Conservation (phyloP, 1,284 basidiomycete genomes). For the Pulchroboletus neoregius region DNA sequence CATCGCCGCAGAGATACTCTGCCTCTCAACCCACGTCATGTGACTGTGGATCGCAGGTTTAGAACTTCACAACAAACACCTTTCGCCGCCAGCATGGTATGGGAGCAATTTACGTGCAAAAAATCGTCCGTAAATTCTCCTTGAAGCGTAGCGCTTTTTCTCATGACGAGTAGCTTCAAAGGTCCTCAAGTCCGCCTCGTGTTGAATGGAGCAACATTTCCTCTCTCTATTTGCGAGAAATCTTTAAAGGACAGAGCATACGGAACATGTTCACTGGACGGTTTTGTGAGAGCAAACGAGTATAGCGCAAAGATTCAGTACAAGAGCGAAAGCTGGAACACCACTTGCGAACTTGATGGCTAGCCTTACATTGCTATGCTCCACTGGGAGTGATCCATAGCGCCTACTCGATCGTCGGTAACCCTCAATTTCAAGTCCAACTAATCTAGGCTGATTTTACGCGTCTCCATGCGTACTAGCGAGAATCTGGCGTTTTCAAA, state of each 20-base stretch:
- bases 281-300: constrained; percentile 35
- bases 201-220: constrained; percentile 42
- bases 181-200: constrained; percentile 42
- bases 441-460: background rate
- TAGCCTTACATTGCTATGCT: background rate
- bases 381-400: background rate
- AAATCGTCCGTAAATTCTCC: constrained; percentile 42
- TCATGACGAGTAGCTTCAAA: background rate
- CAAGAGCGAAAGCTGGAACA: constrained; percentile 37
- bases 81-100: constrained; percentile 45
- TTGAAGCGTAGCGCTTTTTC: constrained; percentile 2
- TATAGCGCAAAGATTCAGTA: constrained; percentile 31
- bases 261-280: constrained; percentile 40
- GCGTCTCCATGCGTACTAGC: background rate
- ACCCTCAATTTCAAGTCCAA: background rate
- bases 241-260: constrained; percentile 29
- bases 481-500: too few relatives aligned
- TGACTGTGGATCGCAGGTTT: constrained; percentile 35
- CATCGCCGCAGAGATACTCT: constrained; percentile 30
- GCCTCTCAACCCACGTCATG: constrained; percentile 32
- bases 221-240: constrained; percentile 35
- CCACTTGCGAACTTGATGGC: constrained; percentile 33
- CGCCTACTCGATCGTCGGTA: too few relatives aligned
- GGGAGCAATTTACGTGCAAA: constrained; percentile 43
- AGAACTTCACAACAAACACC: constrained; percentile 42